Base-by-base conservation (phyloP, 208 protist genomes). In the Novymonas esmeraldas region DNA sequence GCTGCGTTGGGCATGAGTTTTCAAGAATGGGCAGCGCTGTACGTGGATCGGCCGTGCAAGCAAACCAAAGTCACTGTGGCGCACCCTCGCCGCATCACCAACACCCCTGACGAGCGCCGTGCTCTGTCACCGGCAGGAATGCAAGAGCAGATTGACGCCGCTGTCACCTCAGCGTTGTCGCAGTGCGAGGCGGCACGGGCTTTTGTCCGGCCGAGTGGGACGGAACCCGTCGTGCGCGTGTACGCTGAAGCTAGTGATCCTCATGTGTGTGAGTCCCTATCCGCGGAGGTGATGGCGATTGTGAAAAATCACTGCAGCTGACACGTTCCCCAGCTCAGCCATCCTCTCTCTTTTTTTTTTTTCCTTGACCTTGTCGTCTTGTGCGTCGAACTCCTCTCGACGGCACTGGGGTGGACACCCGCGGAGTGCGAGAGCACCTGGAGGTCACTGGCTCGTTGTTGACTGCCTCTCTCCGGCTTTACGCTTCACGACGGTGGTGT, bases 181-280 rank as follows among this genome's bases (percentile, higher is more conserved):
- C 31, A 29, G 11, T 62, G 52, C 42, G 39, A 50, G 3, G 39
- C 46, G 14, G 82, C 83, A 2, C 81, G 92, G 2, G 74, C 87
- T 0, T 98, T 98, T 85, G 94, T 97, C 20, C 77, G 97, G 2
- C 95, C 96, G 0, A 98, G 92, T 38, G 97, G 97, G 14, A 99
- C 97, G 3, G 97, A 99, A 65, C 89, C 97, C 4, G 83, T 98
- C 58, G 94, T 98, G 16, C 79, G 94, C 22, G 82, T 98, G 13
- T 98, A 98, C 70, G 85, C 89, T 0, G 95, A 98, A 46, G 77
- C 86, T 6, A 60, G 66, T 31, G 73, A 29, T 36, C 22, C 24
- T 2, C 55, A 65, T 20, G 71, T 51, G 18, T 90, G 80, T 51
- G 72, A 81, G 1, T 55, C 28, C 0, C 78, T 94, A n/a, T 44